phyloP scores from a whole-genome alignment of 768 basidiomycete species.

The Suillus decipiens region DNA sequence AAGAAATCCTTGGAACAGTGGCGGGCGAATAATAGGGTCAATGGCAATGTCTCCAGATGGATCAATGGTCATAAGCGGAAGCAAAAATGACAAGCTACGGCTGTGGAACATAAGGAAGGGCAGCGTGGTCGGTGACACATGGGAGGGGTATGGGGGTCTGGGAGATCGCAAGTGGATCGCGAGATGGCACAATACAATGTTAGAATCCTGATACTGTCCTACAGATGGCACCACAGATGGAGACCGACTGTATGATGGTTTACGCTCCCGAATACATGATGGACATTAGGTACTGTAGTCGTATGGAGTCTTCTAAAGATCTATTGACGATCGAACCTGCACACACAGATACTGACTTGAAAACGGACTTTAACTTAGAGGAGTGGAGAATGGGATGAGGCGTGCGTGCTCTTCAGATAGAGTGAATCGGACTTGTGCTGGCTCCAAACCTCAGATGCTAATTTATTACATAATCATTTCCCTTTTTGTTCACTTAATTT shows the following conservation, averaged over 20 bases:
- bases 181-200: conserved; percentile 5
- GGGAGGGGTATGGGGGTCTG: not conserved
- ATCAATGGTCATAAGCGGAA: not conserved
- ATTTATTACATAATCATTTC: too few relatives aligned
- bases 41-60: not conserved
- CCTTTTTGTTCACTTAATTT: too few relatives aligned
- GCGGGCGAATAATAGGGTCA: not conserved
- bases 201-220: not conserved
- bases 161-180: conserved; percentile 14
- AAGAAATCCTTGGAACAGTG: not conserved
- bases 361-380: too few relatives aligned
- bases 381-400: too few relatives aligned
- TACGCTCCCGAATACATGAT: not conserved
- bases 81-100: not conserved
- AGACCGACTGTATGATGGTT: not conserved
- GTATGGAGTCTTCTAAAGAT: too few relatives aligned
- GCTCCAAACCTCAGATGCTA: too few relatives aligned
- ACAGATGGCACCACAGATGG: not conserved
- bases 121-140: not conserved
- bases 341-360: too few relatives aligned
- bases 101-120: not conserved
- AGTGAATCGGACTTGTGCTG: too few relatives aligned
- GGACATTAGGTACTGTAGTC: too few relatives aligned
- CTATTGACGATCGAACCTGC: too few relatives aligned
- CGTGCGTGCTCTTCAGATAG: too few relatives aligned